A percentile compares a stretch with the other conserved stretches of the same genome.
Evolutionary conservation across 805 yeast genomes (phyloP).

Genomic region (Yarrowia keelungensis): DNA sequence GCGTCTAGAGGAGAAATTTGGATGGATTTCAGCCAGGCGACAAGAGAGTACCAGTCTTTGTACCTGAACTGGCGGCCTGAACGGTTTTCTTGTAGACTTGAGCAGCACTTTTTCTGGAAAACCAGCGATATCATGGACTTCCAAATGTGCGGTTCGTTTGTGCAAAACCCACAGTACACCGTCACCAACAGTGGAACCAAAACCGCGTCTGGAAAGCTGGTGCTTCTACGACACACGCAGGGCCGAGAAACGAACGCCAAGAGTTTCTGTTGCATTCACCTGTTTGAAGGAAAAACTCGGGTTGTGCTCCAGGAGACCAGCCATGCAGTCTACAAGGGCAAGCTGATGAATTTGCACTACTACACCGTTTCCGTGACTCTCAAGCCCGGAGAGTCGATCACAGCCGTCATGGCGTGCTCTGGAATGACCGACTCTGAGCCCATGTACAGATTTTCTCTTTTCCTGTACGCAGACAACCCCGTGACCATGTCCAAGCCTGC

Average conservation of each 20-base stretch:
- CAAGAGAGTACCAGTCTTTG: conserved; percentile 56
- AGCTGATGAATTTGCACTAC: conserved; percentile 50
- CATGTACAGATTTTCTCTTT: conserved; percentile 41
- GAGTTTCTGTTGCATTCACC: conserved; percentile 25
- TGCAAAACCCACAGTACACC: conserved; percentile 54
- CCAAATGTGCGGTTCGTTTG: conserved; percentile 42
- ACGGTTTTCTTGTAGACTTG: conserved; percentile 44
- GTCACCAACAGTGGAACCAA: conserved; percentile 42
- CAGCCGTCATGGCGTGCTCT: conserved; percentile 43
- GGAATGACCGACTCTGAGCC: conserved; percentile 12
- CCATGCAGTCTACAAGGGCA: conserved; percentile 42
- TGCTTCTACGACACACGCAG: conserved; percentile 40
- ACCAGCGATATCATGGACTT: conserved; percentile 44
- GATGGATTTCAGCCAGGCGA: conserved; percentile 49
- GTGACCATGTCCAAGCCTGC: conserved; percentile 49
- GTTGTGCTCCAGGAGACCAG: conserved; percentile 40
- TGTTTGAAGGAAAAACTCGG: conserved; percentile 38
- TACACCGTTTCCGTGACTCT: conserved; percentile 45
- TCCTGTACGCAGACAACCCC: conserved; percentile 39
- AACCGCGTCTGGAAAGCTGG: conserved; percentile 13
- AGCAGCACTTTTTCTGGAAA: conserved; percentile 47
- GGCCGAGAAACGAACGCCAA: conserved; percentile 11
- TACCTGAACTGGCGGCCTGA: conserved; percentile 73
- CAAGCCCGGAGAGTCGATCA: conserved; percentile 43
- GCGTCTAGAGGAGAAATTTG: conserved; percentile 42